Conservation (phyloP, 2,329 filamentous ascomycete genomes). For the Cryphonectria japonica region DNA sequence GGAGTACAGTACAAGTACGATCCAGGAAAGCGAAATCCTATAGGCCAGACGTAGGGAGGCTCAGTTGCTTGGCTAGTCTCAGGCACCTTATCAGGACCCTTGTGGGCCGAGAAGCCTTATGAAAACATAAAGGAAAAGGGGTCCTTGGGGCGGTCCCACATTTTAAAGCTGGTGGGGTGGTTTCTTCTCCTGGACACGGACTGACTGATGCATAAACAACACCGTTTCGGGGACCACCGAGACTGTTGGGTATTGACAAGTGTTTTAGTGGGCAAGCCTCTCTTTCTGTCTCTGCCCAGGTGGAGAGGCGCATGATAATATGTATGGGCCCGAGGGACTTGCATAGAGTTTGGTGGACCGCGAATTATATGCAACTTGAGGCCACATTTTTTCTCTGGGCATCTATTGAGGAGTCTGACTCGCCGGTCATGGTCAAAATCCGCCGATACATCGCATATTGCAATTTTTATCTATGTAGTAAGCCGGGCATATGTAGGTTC, state of each 20-base stretch:
- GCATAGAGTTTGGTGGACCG: neutral
- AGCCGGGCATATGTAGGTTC: neutral
- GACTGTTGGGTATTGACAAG: neutral
- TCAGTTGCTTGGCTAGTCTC: neutral
- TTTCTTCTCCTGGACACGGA: neutral
- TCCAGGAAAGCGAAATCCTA: neutral
- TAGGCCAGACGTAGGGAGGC: neutral
- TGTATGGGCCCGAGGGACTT: neutral
- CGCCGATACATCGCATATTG: neutral
- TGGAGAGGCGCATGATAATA: neutral
- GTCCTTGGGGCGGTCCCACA: neutral
- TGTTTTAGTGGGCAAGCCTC: neutral
- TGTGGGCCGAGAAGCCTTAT: neutral
- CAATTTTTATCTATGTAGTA: neutral
- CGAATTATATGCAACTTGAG: neutral
- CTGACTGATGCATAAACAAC: neutral
- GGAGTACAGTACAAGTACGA: neutral
- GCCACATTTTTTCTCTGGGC: neutral
- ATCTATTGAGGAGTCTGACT: neutral
- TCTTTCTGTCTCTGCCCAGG: neutral
- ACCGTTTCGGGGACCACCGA: constrained; percentile 6
- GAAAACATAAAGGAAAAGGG: neutral
- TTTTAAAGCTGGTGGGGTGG: neutral
- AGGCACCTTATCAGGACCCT: neutral
- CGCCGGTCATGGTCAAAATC: neutral